A percentile compares a stretch with the other conserved stretches of the same genome.
phyloP scores from a whole-genome alignment of 108 stramenopile genomes.

The Nitzschia sp. region DNA sequence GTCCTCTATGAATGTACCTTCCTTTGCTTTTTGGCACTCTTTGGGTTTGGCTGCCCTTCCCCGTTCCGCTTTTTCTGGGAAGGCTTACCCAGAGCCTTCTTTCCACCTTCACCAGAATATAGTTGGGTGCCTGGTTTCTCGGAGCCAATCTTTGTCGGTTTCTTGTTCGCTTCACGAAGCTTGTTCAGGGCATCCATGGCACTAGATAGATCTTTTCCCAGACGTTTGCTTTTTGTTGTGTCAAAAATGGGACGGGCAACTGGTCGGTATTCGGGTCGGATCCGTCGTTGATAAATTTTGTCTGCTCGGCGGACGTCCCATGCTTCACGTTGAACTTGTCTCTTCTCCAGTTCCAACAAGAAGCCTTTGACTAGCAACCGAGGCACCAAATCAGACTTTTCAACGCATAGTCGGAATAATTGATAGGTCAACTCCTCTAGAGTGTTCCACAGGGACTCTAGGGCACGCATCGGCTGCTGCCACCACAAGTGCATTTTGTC shows the following conservation, averaged over 20 bases:
- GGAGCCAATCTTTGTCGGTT: too few species aligned
- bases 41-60: too few species aligned
- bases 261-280: slow-evolving; percentile 20
- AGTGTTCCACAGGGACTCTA: slow-evolving; percentile 25
- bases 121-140: too few species aligned
- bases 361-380: slow-evolving; percentile 18
- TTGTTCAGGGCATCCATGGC: too few species aligned
- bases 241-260: slow-evolving; percentile 31
- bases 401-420: slow-evolving; percentile 5
- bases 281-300: slow-evolving; percentile 32
- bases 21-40: too few species aligned
- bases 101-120: too few species aligned
- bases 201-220: slow-evolving; percentile 22
- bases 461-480: slow-evolving; percentile 29
- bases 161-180: too few species aligned
- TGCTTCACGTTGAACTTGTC: slow-evolving; percentile 23
- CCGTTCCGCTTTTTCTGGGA: too few species aligned
- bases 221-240: background rate
- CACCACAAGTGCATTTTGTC: slow-evolving; percentile 43
- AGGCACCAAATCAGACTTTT: slow-evolving; percentile 1
- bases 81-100: too few species aligned
- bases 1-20: too few species aligned
- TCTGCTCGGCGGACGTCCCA: slow-evolving; percentile 37
- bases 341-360: slow-evolving; percentile 19
- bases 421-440: slow-evolving; percentile 21